Evolutionary conservation across 352 stramenopile genomes (phyloP).

Genomic region (Globisporangium polare): DNA sequence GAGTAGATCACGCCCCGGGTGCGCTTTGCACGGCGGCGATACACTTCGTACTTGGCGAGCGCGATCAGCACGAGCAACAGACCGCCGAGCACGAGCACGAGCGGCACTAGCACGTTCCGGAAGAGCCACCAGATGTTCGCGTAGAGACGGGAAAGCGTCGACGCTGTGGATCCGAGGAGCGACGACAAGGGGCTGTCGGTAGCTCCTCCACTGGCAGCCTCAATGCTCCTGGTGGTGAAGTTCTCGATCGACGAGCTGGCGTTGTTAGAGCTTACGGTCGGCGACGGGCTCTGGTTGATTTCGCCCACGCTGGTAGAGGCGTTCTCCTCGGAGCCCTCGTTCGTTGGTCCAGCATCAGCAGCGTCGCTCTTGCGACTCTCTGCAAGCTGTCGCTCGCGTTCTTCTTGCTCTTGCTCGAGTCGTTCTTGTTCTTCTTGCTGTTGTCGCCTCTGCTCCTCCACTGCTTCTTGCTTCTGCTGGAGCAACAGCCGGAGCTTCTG

Average conservation of each 20-base stretch:
- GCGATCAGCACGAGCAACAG: slow-evolving; percentile 6
- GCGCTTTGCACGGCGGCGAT: not conserved
- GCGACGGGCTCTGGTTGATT: not conserved
- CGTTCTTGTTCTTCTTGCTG: not conserved
- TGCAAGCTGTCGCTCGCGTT: not conserved
- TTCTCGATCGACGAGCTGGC: not conserved
- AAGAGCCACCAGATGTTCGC: not conserved
- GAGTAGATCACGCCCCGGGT: slow-evolving; percentile 9
- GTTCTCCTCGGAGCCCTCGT: slow-evolving; percentile 1
- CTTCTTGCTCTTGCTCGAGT: not conserved
- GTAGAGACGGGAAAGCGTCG: not conserved
- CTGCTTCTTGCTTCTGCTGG: not conserved
- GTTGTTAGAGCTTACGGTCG: not conserved
- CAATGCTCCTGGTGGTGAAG: not conserved
- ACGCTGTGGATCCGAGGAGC: not conserved
- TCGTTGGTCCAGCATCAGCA: not conserved
- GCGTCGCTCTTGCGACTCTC: not conserved
- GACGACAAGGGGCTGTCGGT: not conserved
- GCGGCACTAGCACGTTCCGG: slow-evolving; percentile 1
- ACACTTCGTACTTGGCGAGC: slow-evolving; percentile 4
- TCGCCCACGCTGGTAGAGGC: not conserved
- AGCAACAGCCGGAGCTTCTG: slow-evolving; percentile 2
- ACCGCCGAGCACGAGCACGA: slow-evolving; percentile 8
- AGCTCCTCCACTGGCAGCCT: not conserved
- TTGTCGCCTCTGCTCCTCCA: not conserved